Evolutionary conservation across 2,329 filamentous ascomycete species (phyloP), one percentile per base, ranked within the genome.

Genomic region (Corynespora cassiicola): DNA sequence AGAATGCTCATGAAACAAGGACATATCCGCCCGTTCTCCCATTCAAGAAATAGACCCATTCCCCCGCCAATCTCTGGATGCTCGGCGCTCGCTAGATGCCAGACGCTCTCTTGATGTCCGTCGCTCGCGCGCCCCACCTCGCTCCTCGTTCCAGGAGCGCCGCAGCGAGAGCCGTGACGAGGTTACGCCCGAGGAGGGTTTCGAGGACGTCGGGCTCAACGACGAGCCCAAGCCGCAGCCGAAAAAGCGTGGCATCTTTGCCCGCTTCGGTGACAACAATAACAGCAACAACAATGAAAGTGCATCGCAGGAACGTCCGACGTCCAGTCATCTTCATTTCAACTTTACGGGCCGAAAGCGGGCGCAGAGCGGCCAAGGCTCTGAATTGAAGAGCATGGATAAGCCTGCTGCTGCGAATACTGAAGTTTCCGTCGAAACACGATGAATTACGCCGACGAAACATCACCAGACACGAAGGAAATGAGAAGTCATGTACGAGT

Each of bases 1-100:
- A 7, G 24, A 30, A 22, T 42, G 38, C 52, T 66, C 34, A 66
- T 10, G 80, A 82, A 49, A 30, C 58, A 95, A n/a, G 91, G 91
- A 97, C 64, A 95, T 97, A 45, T 91, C 87, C 32, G 92, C 91
- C 24, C 85, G 85, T 48, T 94, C 90, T 24, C 92, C 90, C 7
- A 73, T 96, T 38, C 66, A 77, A 45, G 82, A 87, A 36, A 63
- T 73, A 72, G 66, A 74, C 72, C 56, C 78, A 70, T 65, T 66
- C n/a, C 80, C 83, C 12, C 80, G 84, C 24, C 58, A 61, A 31
- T 68, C 63, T 9, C 56, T 66, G 34, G 63, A 68, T 45, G 80
- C 83, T 12, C 86, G 91, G 39, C 86, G 88, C 53, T 94, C 88
- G 38, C 81, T 95, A 49, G 90, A 96, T 65, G 89, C 88, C 6